Evolutionary conservation across 257 asterid species (phyloP).

Genomic region (Cinchona pubescens): DNA sequence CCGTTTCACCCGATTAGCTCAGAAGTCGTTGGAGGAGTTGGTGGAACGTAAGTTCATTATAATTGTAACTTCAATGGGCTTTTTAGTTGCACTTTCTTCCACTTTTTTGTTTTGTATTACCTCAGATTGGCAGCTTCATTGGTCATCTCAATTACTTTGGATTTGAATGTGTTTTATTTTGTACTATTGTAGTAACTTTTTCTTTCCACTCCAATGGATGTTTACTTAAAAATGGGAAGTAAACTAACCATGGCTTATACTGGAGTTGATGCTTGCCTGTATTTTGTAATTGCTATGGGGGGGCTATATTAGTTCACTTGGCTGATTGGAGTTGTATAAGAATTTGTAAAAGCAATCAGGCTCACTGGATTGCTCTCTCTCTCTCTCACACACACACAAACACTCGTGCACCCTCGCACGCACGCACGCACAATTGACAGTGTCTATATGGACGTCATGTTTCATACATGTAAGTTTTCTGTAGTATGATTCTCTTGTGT

Average conservation of each 20-base stretch:
- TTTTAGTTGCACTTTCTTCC: constrained; percentile 6
- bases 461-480: background rate
- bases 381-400: too few relatives aligned
- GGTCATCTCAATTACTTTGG: background rate
- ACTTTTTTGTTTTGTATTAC: background rate
- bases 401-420: background rate
- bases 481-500: background rate
- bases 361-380: background rate
- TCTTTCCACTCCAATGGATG: background rate
- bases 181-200: background rate
- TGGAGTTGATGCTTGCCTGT: background rate
- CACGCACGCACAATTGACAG: background rate
- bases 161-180: background rate
- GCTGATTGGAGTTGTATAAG: too few relatives aligned
- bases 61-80: constrained; percentile 6
- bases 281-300: background rate
- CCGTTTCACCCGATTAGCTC: constrained; percentile 99
- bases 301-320: background rate
- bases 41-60: constrained; percentile 82
- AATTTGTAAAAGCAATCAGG: background rate
- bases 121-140: background rate
- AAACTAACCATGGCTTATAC: background rate
- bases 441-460: background rate
- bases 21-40: constrained; percentile 90
- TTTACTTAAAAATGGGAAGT: background rate